Base-by-base conservation (phyloP, 2,329 filamentous ascomycete species). In the Cladosporium sp. region DNA sequence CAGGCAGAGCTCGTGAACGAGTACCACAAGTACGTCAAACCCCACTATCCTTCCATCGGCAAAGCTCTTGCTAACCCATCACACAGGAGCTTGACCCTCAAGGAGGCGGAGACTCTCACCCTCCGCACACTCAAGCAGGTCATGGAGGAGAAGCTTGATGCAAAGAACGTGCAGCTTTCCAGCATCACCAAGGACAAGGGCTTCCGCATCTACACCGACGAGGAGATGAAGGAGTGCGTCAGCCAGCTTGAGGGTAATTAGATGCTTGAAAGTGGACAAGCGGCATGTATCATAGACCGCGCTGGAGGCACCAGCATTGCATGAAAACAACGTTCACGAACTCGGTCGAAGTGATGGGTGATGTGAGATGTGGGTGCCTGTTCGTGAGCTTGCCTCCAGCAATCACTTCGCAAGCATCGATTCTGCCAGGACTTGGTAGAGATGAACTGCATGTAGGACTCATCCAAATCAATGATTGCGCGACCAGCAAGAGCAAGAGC, bases 71-170 rank as follows among this genome's bases (percentile, higher is more conserved):
- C 37, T 49, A 50, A 49, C 36, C 24, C 3, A n/a, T 9, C 3
- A 8, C 4, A 8, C 45, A 57, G 54, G 54, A 97, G 93, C 58
- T 83, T 99, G 62, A 96, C 92, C 40, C 87, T 99, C 62, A 80
- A 83, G 58, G 94, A 99, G 72, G 94, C 94, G 58, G 94, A 99
- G 79, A 94, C 92, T 3, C 79, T 99, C 64, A 92, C 96, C 52
- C 81, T 99, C 70, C 97, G 97, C 85, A 99, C 94, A 36, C 77
- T 99, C 74, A 99, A 97, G 83, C 94, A 99, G 79, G 94, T 99
- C 66, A 99, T 99, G 94, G 94, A 99, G 79, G 94, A 99, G 85
- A 99, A 99, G 81, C 83, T 99, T 60, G 94, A 99, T 74, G 84
- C 91, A 63, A 99, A 99, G 85, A 99, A 99, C 72, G 94, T 99